Evolutionary conservation across 2,329 filamentous ascomycete species (phyloP).

Genomic region (Talaromyces sp.): DNA sequence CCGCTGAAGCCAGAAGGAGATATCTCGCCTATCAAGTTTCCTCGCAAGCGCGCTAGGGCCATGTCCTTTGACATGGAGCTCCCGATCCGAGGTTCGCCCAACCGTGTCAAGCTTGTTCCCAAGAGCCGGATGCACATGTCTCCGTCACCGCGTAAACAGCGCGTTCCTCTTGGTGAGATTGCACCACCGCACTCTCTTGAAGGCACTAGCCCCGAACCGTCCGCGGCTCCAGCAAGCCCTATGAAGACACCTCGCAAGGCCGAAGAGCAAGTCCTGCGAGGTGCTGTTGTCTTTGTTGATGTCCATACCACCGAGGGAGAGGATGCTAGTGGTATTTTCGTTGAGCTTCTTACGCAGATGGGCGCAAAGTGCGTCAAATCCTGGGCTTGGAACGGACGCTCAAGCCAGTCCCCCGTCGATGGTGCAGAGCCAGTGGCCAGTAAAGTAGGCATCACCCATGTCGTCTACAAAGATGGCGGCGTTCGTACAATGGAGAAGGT

Average conservation of each 20-base stretch:
- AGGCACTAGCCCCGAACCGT: neutral
- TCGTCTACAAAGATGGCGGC: constrained; percentile 84
- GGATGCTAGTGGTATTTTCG: constrained; percentile 75
- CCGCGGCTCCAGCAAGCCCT: constrained; percentile 8
- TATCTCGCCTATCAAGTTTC: constrained; percentile 41
- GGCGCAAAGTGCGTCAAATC: constrained; percentile 72
- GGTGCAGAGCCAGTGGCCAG: constrained; percentile 24
- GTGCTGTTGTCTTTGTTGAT: constrained; percentile 76
- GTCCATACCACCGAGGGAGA: constrained; percentile 77
- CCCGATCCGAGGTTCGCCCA: constrained; percentile 28
- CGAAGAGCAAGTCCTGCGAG: constrained; percentile 50
- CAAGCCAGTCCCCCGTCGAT: constrained; percentile 31
- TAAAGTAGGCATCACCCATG: constrained; percentile 75
- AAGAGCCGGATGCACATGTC: constrained; percentile 17
- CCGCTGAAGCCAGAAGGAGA: constrained; percentile 63
- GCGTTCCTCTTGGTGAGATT: constrained; percentile 6
- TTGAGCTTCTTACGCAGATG: constrained; percentile 73
- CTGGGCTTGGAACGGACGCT: constrained; percentile 69
- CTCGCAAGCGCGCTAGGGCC: constrained; percentile 48
- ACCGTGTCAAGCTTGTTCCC: constrained; percentile 17
- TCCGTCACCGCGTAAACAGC: constrained; percentile 21
- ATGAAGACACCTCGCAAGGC: constrained; percentile 23
- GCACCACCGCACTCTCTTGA: neutral
- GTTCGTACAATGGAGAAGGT: constrained; percentile 78
- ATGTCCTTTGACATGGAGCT: constrained; percentile 42